These are phyloP conservation scores for Tolypocladium pustulatum DNA, from an alignment of 2,329 filamentous ascomycete species.

Conservation along the genomic window DNA sequence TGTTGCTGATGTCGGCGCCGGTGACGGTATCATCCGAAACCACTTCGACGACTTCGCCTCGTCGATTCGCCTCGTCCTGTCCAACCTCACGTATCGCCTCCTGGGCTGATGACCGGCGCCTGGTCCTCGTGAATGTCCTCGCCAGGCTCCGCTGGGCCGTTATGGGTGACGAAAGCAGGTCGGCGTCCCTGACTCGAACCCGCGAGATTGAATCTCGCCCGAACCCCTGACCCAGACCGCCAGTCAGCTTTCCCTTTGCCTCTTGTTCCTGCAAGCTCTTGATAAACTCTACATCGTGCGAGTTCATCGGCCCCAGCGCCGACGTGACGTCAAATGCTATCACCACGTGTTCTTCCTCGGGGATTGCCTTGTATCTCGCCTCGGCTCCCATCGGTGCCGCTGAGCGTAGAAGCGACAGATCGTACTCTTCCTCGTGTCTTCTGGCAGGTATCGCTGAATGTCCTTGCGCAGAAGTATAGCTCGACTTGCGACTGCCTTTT, in stretches of 20 bases:
- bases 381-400: conserved; percentile 29
- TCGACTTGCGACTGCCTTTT: conserved; percentile 12
- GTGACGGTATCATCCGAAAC: conserved; percentile 32
- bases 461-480: conserved; percentile 13
- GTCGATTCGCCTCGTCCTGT: conserved; percentile 48
- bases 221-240: conserved; percentile 47
- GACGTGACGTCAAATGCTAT: conserved; percentile 35
- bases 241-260: conserved; percentile 42
- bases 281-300: conserved; percentile 34
- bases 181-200: conserved; percentile 38
- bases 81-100: conserved; percentile 38
- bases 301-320: conserved; percentile 32
- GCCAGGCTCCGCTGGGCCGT: conserved; percentile 24
- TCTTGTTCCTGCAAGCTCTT: conserved; percentile 39
- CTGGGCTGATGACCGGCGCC: conserved; percentile 14
- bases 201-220: conserved; percentile 28
- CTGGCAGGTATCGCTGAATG: conserved; percentile 15
- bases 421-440: conserved; percentile 28
- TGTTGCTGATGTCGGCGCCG: conserved; percentile 39
- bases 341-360: conserved; percentile 17
- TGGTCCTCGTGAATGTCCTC: conserved; percentile 32
- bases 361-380: conserved; percentile 19
- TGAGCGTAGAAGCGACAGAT: conserved; percentile 29
- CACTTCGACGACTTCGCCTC: conserved; percentile 50
- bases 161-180: conserved; percentile 32